Percentiles rank a stretch among this genome's conserved stretches.
Conservation (phyloP, 1,284 basidiomycete species). For the Pseudozyma pruni region DNA sequence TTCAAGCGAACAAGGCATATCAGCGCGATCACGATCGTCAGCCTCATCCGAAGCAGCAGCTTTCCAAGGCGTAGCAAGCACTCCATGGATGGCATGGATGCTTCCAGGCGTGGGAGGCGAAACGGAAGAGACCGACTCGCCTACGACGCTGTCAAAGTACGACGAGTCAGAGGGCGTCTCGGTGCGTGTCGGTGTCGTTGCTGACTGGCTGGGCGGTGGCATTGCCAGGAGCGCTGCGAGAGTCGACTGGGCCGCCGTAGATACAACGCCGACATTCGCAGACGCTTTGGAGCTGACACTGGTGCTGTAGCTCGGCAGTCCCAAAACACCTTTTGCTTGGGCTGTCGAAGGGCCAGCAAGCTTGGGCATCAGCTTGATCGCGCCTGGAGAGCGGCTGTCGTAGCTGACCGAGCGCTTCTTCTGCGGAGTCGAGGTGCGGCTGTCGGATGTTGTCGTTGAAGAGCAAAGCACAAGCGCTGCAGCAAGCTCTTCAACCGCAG, state of each 20-base stretch:
- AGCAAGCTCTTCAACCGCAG: too few relatives aligned
- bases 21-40: not conserved
- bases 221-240: constrained; percentile 46
- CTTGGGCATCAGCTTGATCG: constrained; percentile 23
- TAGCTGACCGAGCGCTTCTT: constrained; percentile 47
- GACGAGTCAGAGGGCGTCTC: constrained; percentile 44
- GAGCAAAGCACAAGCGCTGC: too few relatives aligned
- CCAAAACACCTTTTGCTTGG: not conserved
- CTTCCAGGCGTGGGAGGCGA: constrained; percentile 46
- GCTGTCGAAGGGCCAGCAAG: constrained; percentile 16
- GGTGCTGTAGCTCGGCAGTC: constrained; percentile 18
- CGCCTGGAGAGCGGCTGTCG: constrained; percentile 18
- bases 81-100: constrained; percentile 32
- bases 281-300: constrained; percentile 7
- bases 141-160: constrained; percentile 44
- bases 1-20: constrained; percentile 9
- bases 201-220: constrained; percentile 13
- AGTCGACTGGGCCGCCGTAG: constrained; percentile 24
- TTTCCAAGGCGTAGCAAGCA: constrained; percentile 37
- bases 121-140: constrained; percentile 31
- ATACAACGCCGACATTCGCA: constrained; percentile 3
- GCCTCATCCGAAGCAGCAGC: not conserved
- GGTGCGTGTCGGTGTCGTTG: constrained; percentile 27
- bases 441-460: not conserved
- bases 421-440: constrained; percentile 16